Conservation (phyloP, 805 yeast species). For the Saturnispora quitensis region DNA sequence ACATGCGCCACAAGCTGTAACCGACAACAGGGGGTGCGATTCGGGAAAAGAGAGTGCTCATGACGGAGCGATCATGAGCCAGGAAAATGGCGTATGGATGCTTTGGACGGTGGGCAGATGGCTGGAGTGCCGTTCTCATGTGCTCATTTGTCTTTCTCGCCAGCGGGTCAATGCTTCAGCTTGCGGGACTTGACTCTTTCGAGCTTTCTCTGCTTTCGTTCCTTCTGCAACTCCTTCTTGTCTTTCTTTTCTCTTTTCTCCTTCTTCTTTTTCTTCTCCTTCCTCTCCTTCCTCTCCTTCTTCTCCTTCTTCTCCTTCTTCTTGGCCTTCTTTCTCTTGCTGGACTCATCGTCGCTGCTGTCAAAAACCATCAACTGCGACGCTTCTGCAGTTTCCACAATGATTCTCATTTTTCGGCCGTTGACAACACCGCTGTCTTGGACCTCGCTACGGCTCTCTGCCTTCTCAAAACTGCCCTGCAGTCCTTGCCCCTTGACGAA, state of each 20-base stretch:
- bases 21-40: neutral
- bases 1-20: neutral
- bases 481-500: conserved; percentile 84
- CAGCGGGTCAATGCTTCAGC: neutral
- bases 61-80: neutral
- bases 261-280: conserved; percentile 18
- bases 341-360: conserved; percentile 22
- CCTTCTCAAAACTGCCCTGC: conserved; percentile 61
- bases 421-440: conserved; percentile 8
- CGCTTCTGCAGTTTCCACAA: conserved; percentile 5
- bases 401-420: conserved; percentile 1
- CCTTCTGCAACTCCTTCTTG: conserved; percentile 15
- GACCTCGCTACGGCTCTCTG: conserved; percentile 13
- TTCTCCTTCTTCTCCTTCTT: conserved; percentile 15
- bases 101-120: too few relatives aligned
- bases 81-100: too few relatives aligned
- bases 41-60: neutral
- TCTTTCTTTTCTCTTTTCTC: conserved; percentile 16
- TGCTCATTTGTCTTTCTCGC: neutral
- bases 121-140: too few relatives aligned
- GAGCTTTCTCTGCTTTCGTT: conserved; percentile 7
- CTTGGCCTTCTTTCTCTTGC: conserved; percentile 18
- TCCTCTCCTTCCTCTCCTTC: conserved; percentile 18
- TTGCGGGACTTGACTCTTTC: neutral
- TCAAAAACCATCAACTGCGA: conserved; percentile 20